Conservation (phyloP, 208 protist genomes). For the Acanthamoeba lenticulata region DNA sequence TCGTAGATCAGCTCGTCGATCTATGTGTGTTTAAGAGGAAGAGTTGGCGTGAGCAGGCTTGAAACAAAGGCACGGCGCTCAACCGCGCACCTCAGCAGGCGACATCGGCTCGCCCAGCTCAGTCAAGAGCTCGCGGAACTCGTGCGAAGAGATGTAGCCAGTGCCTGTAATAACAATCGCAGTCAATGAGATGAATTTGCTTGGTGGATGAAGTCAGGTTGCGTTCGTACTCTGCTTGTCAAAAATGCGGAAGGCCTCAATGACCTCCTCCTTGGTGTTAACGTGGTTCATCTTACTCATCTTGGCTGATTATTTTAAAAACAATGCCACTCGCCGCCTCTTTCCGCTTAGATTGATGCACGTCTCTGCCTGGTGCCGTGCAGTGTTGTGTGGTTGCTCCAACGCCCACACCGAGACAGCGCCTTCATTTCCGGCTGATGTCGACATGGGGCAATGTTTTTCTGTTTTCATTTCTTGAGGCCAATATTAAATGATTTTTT, state of each 20-base stretch:
- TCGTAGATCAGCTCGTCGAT: slow-evolving; percentile 89
- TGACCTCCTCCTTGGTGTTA: slow-evolving; percentile 87
- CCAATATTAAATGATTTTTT: background rate
- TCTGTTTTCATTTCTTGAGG: background rate
- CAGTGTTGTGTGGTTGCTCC: background rate
- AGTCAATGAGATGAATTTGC: background rate
- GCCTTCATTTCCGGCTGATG: background rate
- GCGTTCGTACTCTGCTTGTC: slow-evolving; percentile 83
- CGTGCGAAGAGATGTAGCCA: slow-evolving; percentile 85
- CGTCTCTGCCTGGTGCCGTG: background rate
- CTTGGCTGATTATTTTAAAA: background rate
- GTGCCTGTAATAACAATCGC: background rate
- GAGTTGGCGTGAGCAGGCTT: slow-evolving; percentile 79
- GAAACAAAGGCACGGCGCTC: too few relatives aligned
- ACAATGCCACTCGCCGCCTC: background rate
- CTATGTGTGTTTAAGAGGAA: slow-evolving; percentile 75
- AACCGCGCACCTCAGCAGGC: slow-evolving; percentile 88
- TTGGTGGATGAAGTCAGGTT: background rate
- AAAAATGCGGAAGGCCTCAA: slow-evolving; percentile 87
- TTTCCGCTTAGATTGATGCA: background rate
- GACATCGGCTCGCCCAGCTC: slow-evolving; percentile 90
- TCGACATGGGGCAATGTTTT: background rate
- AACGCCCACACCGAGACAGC: background rate
- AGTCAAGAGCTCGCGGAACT: slow-evolving; percentile 91
- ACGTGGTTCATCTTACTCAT: slow-evolving; percentile 83